Evolutionary conservation across 352 stramenopile genomes (phyloP), one percentile per base, ranked within the genome.

Genomic region (Phytophthora aleatoria): DNA sequence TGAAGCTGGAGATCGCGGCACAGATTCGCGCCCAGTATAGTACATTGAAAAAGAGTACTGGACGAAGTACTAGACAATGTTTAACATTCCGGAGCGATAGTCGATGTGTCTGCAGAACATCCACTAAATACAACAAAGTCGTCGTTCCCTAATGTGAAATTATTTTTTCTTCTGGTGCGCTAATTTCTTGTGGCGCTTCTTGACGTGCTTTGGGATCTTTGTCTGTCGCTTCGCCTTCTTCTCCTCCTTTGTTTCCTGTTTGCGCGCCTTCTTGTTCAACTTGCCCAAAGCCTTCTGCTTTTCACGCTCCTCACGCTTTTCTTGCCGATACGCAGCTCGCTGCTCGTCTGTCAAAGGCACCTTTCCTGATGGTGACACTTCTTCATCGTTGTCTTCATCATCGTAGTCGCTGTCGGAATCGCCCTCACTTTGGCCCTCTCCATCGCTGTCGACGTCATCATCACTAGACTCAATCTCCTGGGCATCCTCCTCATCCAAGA

Each of bases 191-290:
- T 97, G 92, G 57, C 92, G 87, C 74, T 99, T 99, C 87, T 99
- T 99, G 52, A 99, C 81, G 71, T 99, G 97, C 81, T 99, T 99
- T 43, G 98, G 98, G 57, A 99, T 98, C 72, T 99, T 99, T 27
- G 77, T 97, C 77, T 97, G 87, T 16, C 97, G 89, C 64, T 98
- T 97, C 64, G 94, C 81, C 50, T 91, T 93, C 57, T 97, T 95
- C 48, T 92, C 84, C 51, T 99, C 93, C 70, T 99, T 99, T 0
- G 96, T 86, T 53, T 89, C 76, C 64, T 98, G 97, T 71, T 99
- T 99, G 61, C 98, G 97, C n/a, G 86, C 83, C 77, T 98, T 99
- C 51, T 93, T 94, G 43, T 78, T 85, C 20, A 70, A 20, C 51
- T 92, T 92, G 26, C 91, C 83, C 13, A 83, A 54, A 12, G 73